These are phyloP conservation scores for Podaxis sp. DNA, from an alignment of 768 basidiomycete species.

Conservation along the genomic window DNA sequence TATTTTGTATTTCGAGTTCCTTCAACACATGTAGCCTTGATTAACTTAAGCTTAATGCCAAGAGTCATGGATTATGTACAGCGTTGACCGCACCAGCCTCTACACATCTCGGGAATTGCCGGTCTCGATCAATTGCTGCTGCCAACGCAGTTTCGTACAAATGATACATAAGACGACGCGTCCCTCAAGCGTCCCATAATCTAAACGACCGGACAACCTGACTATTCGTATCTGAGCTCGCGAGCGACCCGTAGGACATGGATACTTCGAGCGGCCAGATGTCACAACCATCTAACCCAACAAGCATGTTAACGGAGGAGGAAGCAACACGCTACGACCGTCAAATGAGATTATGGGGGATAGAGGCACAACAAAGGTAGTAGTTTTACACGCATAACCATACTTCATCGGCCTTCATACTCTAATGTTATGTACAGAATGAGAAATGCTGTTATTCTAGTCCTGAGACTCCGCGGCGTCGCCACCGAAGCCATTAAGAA, in stretches of 20 bases:
- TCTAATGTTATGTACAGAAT: constrained; percentile 54
- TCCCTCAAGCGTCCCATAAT: not conserved
- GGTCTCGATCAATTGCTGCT: not conserved
- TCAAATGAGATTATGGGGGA: constrained; percentile 96
- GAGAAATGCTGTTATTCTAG: constrained; percentile 88
- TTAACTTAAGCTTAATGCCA: constrained; percentile 8
- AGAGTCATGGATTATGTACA: not conserved
- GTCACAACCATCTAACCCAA: not conserved
- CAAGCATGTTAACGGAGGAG: constrained; percentile 60
- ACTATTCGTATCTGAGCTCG: not conserved
- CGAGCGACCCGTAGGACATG: not conserved
- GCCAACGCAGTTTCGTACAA: not conserved
- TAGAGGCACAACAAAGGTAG: constrained; percentile 95
- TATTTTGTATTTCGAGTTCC: constrained; percentile 9
- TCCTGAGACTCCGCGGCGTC: constrained; percentile 75
- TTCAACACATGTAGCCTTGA: constrained; percentile 8
- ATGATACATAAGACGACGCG: not conserved
- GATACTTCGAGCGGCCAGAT: not conserved
- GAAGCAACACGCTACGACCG: constrained; percentile 85
- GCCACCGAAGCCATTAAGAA: constrained; percentile 97
- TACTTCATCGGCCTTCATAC: constrained; percentile 6
- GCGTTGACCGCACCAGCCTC: not conserved
- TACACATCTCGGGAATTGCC: constrained; percentile 3
- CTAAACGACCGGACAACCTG: not conserved
- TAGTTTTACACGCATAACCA: constrained; percentile 19